Percentiles rank a stretch among this genome's conserved stretches.
Evolutionary conservation across 1,284 basidiomycete genomes (phyloP).

Genomic region (Cystobasidiaceae sp.): DNA sequence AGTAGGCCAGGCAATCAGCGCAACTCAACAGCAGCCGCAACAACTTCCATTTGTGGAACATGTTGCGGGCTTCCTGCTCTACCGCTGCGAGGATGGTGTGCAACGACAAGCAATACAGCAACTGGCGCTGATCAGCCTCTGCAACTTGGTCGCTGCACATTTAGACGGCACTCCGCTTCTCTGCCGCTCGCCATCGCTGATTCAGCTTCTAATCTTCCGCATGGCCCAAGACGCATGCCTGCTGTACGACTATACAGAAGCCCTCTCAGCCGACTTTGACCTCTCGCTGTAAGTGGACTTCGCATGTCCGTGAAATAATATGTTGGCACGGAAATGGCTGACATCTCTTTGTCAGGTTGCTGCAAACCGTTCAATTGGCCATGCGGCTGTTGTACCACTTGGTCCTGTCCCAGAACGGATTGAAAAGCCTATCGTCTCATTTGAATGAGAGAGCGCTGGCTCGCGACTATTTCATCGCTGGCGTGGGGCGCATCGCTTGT

Average conservation of each 20-base stretch:
- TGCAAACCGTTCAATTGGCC: not conserved
- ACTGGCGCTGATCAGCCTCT: not conserved
- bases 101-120: not conserved
- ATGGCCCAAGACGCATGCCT: not conserved
- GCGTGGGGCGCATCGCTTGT: constrained; percentile 19
- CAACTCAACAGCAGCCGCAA: not conserved
- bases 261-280: not conserved
- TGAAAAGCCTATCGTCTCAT: constrained; percentile 7
- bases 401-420: constrained; percentile 10
- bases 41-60: constrained; percentile 11
- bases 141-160: not conserved
- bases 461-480: constrained; percentile 23
- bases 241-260: not conserved
- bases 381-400: constrained; percentile 8
- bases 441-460: not conserved
- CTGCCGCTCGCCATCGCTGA: not conserved
- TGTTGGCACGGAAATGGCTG: not conserved
- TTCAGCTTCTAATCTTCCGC: constrained; percentile 6
- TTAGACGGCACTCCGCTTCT: constrained; percentile 17
- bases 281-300: not conserved
- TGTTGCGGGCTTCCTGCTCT: constrained; percentile 7
- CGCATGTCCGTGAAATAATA: not conserved
- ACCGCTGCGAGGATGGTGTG: not conserved
- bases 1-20: not conserved
- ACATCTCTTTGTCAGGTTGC: not conserved